phyloP scores from a whole-genome alignment of 495 filamentous ascomycete species.

The Aspergillus funiculosus region DNA sequence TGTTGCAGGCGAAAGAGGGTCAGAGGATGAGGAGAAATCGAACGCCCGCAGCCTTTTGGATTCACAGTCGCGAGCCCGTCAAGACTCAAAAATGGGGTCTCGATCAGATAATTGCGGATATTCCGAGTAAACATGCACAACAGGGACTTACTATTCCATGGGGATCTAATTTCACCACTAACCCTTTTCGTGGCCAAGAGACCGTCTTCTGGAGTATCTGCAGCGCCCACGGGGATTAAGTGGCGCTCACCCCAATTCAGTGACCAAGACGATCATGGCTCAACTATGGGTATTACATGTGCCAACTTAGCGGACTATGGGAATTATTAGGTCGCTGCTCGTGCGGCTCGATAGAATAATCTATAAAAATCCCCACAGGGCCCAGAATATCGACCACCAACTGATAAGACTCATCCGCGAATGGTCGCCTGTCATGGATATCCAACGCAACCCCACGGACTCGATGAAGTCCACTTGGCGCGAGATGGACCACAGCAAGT shows the following conservation, averaged over 20 bases:
- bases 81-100: too few species aligned
- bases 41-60: too few species aligned
- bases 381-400: neutral
- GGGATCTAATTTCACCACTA: neutral
- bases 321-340: neutral
- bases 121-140: too few species aligned
- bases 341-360: neutral
- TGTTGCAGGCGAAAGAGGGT: too few species aligned
- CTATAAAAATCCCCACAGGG: conserved; percentile 3
- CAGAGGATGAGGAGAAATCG: too few species aligned
- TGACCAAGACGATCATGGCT: neutral
- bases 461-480: conserved; percentile 39
- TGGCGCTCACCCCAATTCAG: neutral
- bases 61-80: too few species aligned
- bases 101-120: too few species aligned
- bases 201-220: conserved; percentile 11
- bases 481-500: conserved; percentile 18
- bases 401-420: neutral
- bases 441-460: conserved; percentile 25
- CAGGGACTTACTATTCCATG: too few species aligned
- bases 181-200: conserved; percentile 5
- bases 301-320: conserved; percentile 3
- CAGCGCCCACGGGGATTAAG: conserved; percentile 13
- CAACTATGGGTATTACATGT: neutral
- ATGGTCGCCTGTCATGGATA: conserved; percentile 12